Base-by-base conservation (phyloP, 345 rosid species). In the Linum trigynum region DNA sequence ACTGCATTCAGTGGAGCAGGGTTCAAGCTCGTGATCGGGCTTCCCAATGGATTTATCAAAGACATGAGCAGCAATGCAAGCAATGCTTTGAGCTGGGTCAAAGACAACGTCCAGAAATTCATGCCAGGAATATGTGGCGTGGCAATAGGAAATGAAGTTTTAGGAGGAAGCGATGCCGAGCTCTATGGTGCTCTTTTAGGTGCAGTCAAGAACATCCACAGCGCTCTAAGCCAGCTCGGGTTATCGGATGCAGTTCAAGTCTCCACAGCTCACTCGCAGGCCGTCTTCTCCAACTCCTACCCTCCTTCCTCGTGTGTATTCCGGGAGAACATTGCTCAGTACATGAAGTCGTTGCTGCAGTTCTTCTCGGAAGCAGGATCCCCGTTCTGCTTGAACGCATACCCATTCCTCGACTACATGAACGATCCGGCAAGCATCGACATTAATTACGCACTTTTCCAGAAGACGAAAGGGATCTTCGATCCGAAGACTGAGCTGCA, bases 331-430 rank as follows among this genome's bases (percentile, higher is more conserved):
- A 80, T 84, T 53, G 86, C 63, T 68, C 88, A 79, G 80, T 88
- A 66, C 78, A 91, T 95, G 97, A 89, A 91, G 80, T 96, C 95
- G 10, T 73, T 95, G 32, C 76, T 95, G 75, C 84, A 85, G 51
- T 95, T 95, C 74, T 89, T 84, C 72, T 45, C 79, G 0, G 83
- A 90, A 70, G 84, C 84, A 48, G 92, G 83, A 4, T 91, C 99
- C 70, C 99, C 97, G n/a, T 95, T 95, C 66, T 91, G 97, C 73
- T 78, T 95, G 70, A 95, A 95, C 75, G 99, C 89, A 0, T 95
- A 95, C 67, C 99, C 99, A 0, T 95, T 95, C 69, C 73, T 95
- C 76, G 95, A 89, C 8, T 91, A 91, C 75, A 83, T 81, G 77
- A 42, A 81, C 64, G 81, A 86, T 72, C 85, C 96, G 0, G 88